Conservation (phyloP, 495 filamentous ascomycete species). For the Xylaria telfairii region DNA sequence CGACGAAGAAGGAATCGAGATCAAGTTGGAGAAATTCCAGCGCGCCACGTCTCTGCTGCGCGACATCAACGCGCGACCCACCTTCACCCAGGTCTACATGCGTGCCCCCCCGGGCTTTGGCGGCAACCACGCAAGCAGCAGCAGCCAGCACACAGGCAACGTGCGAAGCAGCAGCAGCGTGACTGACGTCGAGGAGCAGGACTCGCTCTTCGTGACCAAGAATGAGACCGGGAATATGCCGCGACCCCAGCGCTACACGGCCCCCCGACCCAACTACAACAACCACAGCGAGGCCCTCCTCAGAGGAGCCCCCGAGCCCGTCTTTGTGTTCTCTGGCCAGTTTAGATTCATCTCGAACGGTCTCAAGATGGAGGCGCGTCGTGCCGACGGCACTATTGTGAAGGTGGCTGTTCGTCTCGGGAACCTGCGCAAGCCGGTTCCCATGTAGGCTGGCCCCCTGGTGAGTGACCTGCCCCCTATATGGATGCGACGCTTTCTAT, state of each 20-base stretch:
- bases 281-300: background rate
- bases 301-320: background rate
- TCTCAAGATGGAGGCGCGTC: constrained; percentile 15
- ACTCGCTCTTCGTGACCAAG: constrained; percentile 6
- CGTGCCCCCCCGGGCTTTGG: background rate
- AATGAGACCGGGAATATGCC: background rate
- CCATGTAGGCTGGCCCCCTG: background rate
- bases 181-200: background rate
- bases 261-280: background rate
- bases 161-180: background rate
- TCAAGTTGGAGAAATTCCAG: background rate
- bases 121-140: background rate
- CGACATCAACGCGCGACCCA: background rate
- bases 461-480: background rate
- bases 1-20: background rate
- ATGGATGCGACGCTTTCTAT: background rate
- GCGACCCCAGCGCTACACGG: background rate
- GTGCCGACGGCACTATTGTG: background rate
- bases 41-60: background rate
- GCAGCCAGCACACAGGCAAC: background rate
- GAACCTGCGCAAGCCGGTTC: constrained; percentile 3
- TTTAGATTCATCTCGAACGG: background rate
- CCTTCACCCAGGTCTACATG: background rate
- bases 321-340: constrained; percentile 5
- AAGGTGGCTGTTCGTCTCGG: constrained; percentile 14